A percentile compares a stretch with the other conserved stretches of the same genome.
Conservation (phyloP, 371 early-diverging fungal species). For the Actinomortierella wolfii region DNA sequence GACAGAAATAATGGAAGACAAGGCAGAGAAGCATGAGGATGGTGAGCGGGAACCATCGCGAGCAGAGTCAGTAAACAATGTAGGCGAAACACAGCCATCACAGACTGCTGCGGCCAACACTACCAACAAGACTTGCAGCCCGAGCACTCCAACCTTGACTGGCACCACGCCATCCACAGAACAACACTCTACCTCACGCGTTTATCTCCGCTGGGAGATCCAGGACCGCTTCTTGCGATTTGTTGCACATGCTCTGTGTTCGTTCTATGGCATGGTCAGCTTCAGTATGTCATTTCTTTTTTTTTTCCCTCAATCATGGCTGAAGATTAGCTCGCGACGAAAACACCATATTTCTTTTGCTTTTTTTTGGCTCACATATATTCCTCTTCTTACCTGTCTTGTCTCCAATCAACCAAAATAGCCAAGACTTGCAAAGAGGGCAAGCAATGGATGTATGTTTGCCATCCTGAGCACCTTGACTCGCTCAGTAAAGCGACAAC, state of each 20-base stretch:
- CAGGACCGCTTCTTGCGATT: slow-evolving; percentile 46
- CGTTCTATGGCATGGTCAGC: slow-evolving; percentile 43
- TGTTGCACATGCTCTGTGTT: slow-evolving; percentile 42
- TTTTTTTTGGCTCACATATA: neutral
- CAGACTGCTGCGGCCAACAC: no score
- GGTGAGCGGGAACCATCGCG: no score
- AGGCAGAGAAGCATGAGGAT: neutral
- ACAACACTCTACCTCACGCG: slow-evolving; percentile 9
- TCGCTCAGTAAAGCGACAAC: slow-evolving; percentile 24
- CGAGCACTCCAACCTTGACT: no score
- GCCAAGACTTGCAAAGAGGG: slow-evolving; percentile 44
- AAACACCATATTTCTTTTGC: neutral
- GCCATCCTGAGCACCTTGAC: slow-evolving; percentile 42
- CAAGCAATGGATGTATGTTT: slow-evolving; percentile 37
- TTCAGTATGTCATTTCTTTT: slow-evolving; percentile 27
- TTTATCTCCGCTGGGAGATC: slow-evolving; percentile 44
- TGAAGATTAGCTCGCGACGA: neutral
- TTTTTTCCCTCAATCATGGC: neutral
- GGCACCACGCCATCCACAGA: no score
- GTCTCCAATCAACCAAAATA: neutral
- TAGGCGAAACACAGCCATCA: no score
- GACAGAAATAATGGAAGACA: no score
- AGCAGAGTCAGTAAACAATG: no score
- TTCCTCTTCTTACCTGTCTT: neutral
- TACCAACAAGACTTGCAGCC: no score